Evolutionary conservation across 2,329 filamentous ascomycete species (phyloP), one percentile per base, ranked within the genome.

Genomic region (Zelopaecilomyces penicillatus): DNA sequence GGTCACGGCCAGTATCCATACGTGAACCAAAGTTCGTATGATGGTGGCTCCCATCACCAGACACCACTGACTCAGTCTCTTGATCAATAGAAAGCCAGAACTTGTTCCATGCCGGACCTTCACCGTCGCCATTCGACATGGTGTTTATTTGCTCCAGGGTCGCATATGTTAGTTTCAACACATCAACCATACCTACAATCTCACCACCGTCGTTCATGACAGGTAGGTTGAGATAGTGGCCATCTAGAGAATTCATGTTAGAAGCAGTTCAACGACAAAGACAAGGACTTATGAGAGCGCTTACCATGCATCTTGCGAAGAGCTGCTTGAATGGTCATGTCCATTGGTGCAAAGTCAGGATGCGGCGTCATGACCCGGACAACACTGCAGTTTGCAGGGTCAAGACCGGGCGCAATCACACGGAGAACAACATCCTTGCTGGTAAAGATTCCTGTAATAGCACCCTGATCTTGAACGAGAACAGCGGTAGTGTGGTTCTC

Each of bases 141-240:
- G 87, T 89, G 71, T 97, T 97, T 67, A 95, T 89, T 71, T 96
- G 91, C 67, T 98, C 93, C 43, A 98, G 77, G 5, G 93, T 98
- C 41, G 93, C 93, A 66, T 98, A 98, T 26, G 93, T 98, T 59
- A 98, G 76, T 71, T 97, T 97, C 50, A 98, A 79, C 47, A 98
- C 93, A 66, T 98, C 93, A 28, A 98, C 93, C 93, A 98, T 98
- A 58, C 93, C 93, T 47, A 98, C 93, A 60, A 98, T 98, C 67
- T 98, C 93, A 52, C 91, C 93, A 50, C 80, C 77, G 54, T 95
- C 89, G 65, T 96, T 96, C 93, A 98, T 98, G 51, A 98, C 93
- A 6, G 93, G 93, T 37, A 98, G 73, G 65, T 98, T 98, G 44
- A 98, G 80, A 66, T 98, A 98, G 66, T 98, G 93, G 10, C 93